Evolutionary conservation across 2,329 filamentous ascomycete species (phyloP).

Genomic region (Aspergillus sp.): DNA sequence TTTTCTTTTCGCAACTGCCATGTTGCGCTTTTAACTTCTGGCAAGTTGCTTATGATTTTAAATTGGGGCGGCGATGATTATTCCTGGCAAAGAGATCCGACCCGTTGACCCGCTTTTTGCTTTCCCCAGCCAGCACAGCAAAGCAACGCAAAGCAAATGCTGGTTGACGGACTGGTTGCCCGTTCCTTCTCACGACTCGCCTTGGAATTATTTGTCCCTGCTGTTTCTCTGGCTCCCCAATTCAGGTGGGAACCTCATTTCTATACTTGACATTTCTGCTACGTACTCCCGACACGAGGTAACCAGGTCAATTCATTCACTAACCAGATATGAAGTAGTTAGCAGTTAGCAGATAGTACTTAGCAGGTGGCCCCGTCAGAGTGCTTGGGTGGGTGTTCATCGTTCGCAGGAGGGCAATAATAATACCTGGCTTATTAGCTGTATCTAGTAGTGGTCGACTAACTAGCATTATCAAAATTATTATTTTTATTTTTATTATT

Average conservation of each 20-base stretch:
- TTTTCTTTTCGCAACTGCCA: background rate
- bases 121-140: constrained; percentile 13
- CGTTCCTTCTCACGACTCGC: background rate
- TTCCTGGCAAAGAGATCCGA: constrained; percentile 9
- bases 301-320: no score
- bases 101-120: constrained; percentile 11
- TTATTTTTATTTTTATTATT: background rate
- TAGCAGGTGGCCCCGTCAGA: no score
- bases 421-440: background rate
- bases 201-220: no score
- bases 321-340: no score
- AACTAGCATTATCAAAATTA: background rate
- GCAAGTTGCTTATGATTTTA: background rate
- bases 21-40: background rate
- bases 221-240: background rate
- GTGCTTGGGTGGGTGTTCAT: no score
- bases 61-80: constrained; percentile 1
- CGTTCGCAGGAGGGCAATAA: no score
- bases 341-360: no score
- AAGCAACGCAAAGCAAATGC: background rate
- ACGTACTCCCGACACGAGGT: no score
- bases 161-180: background rate
- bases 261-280: no score
- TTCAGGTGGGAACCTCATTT: no score
- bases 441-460: background rate